Conservation (phyloP, 805 yeast genomes). For the Metschnikowia kofuensis region DNA sequence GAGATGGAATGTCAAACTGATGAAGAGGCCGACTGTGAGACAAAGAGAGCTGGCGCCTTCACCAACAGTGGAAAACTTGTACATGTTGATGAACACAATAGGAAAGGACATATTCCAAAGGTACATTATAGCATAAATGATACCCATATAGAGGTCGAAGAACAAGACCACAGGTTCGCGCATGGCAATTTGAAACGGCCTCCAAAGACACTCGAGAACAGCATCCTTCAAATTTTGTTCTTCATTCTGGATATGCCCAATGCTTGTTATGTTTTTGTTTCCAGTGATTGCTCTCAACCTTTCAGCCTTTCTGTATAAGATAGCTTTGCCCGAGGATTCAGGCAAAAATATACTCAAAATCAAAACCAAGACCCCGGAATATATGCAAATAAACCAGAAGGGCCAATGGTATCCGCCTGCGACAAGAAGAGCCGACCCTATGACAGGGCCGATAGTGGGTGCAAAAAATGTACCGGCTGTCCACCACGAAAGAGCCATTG, state of each 20-base stretch:
- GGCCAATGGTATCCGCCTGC: conserved; percentile 16
- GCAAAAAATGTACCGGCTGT: conserved; percentile 53
- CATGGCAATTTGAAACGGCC: conserved; percentile 13
- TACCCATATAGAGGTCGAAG: conserved; percentile 15
- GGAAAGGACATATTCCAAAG: conserved; percentile 17
- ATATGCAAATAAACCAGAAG: conserved; percentile 14
- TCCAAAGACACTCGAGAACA: conserved; percentile 12
- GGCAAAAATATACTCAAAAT: conserved; percentile 12
- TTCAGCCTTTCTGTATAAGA: conserved; percentile 14
- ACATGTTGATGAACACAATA: conserved; percentile 11
- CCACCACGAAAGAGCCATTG: conserved; percentile 52
- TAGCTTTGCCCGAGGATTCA: conserved; percentile 15
- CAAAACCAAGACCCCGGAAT: conserved; percentile 11
- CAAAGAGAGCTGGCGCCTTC: conserved; percentile 12
- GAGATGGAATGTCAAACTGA: conserved; percentile 9
- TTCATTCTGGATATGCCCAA: conserved; percentile 14
- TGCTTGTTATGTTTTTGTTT: conserved; percentile 12
- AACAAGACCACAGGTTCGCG: conserved; percentile 15
- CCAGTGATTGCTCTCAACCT: conserved; percentile 15
- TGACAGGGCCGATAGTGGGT: conserved; percentile 55
- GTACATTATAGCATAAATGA: conserved; percentile 15
- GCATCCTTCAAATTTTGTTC: conserved; percentile 6
- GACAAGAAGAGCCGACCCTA: conserved; percentile 49
- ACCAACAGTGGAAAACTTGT: conserved; percentile 11
- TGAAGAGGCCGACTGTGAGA: conserved; percentile 9